phyloP scores from a whole-genome alignment of 192 early-diverging fungal species.

The Coemansia aciculifera region DNA sequence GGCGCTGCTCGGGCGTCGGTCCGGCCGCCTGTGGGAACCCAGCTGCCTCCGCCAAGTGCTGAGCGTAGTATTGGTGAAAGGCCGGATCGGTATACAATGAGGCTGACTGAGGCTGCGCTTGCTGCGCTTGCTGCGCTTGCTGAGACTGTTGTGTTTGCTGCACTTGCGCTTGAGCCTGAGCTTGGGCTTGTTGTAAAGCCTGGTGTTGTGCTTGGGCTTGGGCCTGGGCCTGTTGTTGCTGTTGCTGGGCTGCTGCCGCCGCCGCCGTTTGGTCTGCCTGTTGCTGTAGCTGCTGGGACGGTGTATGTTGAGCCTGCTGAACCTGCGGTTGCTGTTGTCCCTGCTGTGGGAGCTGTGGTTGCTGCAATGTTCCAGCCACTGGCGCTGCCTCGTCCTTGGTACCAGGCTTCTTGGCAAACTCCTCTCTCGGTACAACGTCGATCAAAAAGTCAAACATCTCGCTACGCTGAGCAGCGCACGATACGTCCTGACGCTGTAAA shows the following conservation, averaged over 20 bases:
- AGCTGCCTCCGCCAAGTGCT: constrained; percentile 44
- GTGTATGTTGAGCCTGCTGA: not conserved
- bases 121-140: constrained; percentile 13
- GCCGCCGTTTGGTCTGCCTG: not conserved
- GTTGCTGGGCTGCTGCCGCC: constrained; percentile 9
- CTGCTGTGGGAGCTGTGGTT: not conserved
- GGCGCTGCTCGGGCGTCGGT: constrained; percentile 40
- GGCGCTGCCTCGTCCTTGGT: not conserved
- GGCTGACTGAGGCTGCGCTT: constrained; percentile 12
- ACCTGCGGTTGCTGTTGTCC: not conserved
- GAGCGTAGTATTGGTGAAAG: constrained; percentile 53
- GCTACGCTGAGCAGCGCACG: constrained; percentile 79
- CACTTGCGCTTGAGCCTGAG: constrained; percentile 9
- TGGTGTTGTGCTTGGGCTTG: constrained; percentile 16
- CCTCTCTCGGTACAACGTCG: constrained; percentile 94
- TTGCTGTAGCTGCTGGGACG: not conserved
- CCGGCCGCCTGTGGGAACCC: constrained; percentile 40
- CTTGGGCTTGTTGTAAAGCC: constrained; percentile 14
- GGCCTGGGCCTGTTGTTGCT: constrained; percentile 19
- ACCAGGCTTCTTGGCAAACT: constrained; percentile 50
- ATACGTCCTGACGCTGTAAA: constrained; percentile 88
- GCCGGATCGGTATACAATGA: constrained; percentile 30
- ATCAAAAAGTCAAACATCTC: constrained; percentile 99
- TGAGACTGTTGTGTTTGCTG: constrained; percentile 12
- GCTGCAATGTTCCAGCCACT: constrained; percentile 2